phyloP scores from a whole-genome alignment of 2,329 filamentous ascomycete species.

The Colletotrichum gigasporum region DNA sequence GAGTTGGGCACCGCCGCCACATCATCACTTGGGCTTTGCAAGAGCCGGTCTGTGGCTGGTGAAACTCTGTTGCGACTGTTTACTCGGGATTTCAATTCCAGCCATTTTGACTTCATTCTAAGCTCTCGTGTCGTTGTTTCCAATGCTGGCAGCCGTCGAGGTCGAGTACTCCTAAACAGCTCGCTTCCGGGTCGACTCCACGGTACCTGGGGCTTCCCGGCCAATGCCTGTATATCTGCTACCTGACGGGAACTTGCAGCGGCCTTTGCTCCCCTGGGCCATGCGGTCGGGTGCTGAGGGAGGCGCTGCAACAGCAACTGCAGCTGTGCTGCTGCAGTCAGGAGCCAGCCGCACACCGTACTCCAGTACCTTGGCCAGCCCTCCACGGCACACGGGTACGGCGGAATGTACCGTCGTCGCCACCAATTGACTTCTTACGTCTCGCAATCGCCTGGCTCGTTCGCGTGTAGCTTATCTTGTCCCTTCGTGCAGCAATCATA shows the following conservation, averaged over 20 bases:
- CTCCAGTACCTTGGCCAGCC: no score
- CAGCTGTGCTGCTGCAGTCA: no score
- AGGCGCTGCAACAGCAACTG: no score
- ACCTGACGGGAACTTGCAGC: conserved; percentile 28
- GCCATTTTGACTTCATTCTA: background rate
- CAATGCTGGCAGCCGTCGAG: background rate
- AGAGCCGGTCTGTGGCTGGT: background rate
- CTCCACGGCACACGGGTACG: no score
- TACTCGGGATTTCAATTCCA: background rate
- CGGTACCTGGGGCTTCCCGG: conserved; percentile 1
- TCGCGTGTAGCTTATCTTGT: background rate
- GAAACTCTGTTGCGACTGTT: background rate
- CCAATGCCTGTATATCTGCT: conserved; percentile 23
- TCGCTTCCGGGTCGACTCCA: background rate
- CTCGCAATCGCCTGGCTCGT: conserved; percentile 27
- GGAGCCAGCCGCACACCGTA: no score
- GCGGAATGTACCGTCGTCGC: conserved; percentile 8
- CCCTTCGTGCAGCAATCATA: background rate
- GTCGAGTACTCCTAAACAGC: conserved; percentile 1
- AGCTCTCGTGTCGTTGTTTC: accelerated
- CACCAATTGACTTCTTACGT: conserved; percentile 27
- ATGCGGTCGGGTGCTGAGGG: conserved; percentile 5
- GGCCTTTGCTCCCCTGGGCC: conserved; percentile 6
- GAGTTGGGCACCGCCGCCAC: conserved; percentile 6
- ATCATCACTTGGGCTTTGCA: background rate